Base-by-base conservation (phyloP, 768 basidiomycete genomes). In the Albatrellus ellisii region DNA sequence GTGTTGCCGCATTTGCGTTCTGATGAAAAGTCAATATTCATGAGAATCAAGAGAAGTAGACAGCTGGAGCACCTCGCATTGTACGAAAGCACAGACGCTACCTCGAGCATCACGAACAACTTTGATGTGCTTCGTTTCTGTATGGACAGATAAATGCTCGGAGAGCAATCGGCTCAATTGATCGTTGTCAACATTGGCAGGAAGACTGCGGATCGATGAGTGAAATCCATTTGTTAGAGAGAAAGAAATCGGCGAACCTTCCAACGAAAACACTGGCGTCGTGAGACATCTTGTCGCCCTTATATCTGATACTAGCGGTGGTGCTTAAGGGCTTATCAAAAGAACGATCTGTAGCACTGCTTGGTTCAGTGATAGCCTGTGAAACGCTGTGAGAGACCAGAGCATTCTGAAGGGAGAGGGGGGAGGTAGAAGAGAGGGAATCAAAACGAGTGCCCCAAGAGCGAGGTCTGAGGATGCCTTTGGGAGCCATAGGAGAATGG, bases 231-330 rank as follows among this genome's bases (percentile, higher is more conserved):
- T 36, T 22, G 44, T 9, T 27, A 44, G 26, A 34, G 28, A 21
- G 28, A 11, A 36, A 36, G 43, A 31, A 15, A 34, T 36, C 34
- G 35, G 39, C 56, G 4, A 52, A 83, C 85, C 84, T 86, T 58
- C 87, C 86, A 46, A 88, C 78, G 58, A 89, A 89, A 52, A 89
- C 70, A 52, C 82, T 86, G 29, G 83, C 76, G 49, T 87, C 79
- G 56, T 85, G 80, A 42, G 73, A 69, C 54, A 71, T 64, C 52
- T 66, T 73, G 34, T 76, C 58, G 8, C 31, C 26, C 32, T 46
- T 51, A 8, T 37, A 32, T 29, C 18, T 26, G 35, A 22, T 35
- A 21, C 45, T 44, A 2, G 46, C 29, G 31, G 42, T 37, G 6
- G 55, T 59, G 39, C 52, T 54, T 35, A 43, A 42, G 26, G 43